These are phyloP conservation scores for Cladosporium oxysporum DNA, from an alignment of 2,329 filamentous ascomycete genomes.

Conservation along the genomic window DNA sequence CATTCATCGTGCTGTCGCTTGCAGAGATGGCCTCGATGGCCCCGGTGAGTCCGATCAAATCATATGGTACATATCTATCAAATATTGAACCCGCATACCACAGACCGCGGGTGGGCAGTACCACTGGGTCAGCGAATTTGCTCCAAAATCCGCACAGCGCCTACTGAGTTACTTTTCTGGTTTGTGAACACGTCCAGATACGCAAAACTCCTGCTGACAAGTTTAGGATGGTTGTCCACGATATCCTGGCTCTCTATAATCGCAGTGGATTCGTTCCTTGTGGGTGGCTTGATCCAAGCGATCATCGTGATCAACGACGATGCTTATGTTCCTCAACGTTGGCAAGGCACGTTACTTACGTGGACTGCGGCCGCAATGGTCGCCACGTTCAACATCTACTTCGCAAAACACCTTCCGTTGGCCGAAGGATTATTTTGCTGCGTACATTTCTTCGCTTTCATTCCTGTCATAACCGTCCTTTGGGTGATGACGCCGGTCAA, in stretches of 20 bases:
- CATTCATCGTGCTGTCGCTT: slow-evolving; percentile 36
- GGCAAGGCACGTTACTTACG: slow-evolving; percentile 53
- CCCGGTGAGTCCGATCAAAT: slow-evolving; percentile 25
- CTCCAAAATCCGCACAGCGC: slow-evolving; percentile 32
- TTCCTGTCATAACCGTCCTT: slow-evolving; percentile 43
- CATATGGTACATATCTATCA: too few species aligned
- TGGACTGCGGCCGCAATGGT: slow-evolving; percentile 35
- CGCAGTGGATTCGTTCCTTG: slow-evolving; percentile 51
- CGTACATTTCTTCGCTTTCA: slow-evolving; percentile 42
- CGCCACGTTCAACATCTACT: slow-evolving; percentile 45
- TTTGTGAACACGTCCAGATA: too few species aligned
- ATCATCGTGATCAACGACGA: slow-evolving; percentile 46
- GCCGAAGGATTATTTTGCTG: slow-evolving; percentile 38
- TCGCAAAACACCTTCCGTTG: slow-evolving; percentile 40
- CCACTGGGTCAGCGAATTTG: slow-evolving; percentile 37
- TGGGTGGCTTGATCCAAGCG: slow-evolving; percentile 51
- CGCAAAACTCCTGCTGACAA: too few species aligned
- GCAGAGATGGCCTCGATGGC: slow-evolving; percentile 40
- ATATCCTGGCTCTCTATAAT: slow-evolving; percentile 54
- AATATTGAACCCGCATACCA: too few species aligned
- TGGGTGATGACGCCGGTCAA: slow-evolving; percentile 36
- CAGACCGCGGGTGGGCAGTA: slow-evolving; percentile 32
- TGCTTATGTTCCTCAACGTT: slow-evolving; percentile 44
- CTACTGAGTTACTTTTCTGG: slow-evolving; percentile 37
- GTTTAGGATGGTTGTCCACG: slow-evolving; percentile 47